Conservation (phyloP, 2,329 filamentous ascomycete species). For the Fusarium nelsonii region DNA sequence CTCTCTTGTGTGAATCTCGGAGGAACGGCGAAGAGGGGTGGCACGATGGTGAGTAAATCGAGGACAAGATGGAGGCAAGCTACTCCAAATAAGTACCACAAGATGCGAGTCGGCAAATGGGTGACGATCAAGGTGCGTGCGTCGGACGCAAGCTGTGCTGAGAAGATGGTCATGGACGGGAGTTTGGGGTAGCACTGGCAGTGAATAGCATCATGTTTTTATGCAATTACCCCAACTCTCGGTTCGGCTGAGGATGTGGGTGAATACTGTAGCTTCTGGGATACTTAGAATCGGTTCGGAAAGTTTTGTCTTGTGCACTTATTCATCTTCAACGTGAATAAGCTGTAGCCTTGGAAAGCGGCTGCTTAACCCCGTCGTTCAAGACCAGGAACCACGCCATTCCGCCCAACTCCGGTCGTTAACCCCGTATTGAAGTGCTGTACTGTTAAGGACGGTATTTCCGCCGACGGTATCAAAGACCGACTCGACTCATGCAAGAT, state of each 20-base stretch:
- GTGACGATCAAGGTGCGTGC: slow-evolving; percentile 19
- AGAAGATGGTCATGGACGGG: slow-evolving; percentile 10
- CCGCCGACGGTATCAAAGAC: slow-evolving; percentile 24
- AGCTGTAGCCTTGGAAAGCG: slow-evolving; percentile 1
- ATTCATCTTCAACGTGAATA: slow-evolving; percentile 2
- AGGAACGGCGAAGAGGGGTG: slow-evolving; percentile 37
- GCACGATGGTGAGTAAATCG: slow-evolving; percentile 8
- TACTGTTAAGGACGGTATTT: slow-evolving; percentile 19
- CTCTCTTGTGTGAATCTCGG: slow-evolving; percentile 33
- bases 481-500: slow-evolving; percentile 30
- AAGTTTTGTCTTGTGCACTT: neutral
- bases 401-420: slow-evolving; percentile 29
- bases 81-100: slow-evolving; percentile 17
- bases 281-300: slow-evolving; percentile 13
- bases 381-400: slow-evolving; percentile 28
- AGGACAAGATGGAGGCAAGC: neutral
- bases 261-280: neutral
- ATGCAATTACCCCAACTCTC: slow-evolving; percentile 26
- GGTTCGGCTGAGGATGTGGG: slow-evolving; percentile 24
- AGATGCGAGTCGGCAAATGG: slow-evolving; percentile 16
- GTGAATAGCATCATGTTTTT: slow-evolving; percentile 23
- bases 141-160: slow-evolving; percentile 9
- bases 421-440: slow-evolving; percentile 8
- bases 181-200: slow-evolving; percentile 6
- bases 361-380: slow-evolving; percentile 19